Evolutionary conservation across 108 stramenopile species (phyloP), one percentile per base, ranked within the genome.

Genomic region (Parietichytrium sp.): DNA sequence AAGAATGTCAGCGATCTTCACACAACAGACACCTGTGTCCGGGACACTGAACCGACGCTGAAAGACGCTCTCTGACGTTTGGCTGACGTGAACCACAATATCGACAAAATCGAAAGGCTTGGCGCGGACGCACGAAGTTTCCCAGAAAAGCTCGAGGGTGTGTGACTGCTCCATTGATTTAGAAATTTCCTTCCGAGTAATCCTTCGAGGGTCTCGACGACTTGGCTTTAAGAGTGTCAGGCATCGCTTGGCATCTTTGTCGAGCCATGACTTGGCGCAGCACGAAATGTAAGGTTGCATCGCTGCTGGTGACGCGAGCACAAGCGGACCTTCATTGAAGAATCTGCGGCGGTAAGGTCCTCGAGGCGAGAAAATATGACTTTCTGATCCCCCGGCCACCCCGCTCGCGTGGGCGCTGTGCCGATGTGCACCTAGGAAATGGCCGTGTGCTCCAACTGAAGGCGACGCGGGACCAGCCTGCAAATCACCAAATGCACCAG

Each of bases 141-240:
- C 61, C 61, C 61, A 72, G 38, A 33, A 72, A 6, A 72, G n/a
- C 42, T 72, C 61, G 38, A 72, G 36, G 13, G 61, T 18, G 13
- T 13, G 45, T 0, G 61, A 15, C 38, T 42, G 61, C 0, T 72
- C 1, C 7, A 72, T n/a, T 23, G 10, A 15, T n/a, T 45, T 16
- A 72, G 61, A 42, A 23, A 16, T 45, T 38, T 36, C 42, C 45
- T 72, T 33, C n/a, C n/a, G n/a, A n/a, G n/a, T n/a, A 10, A 72
- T n/a, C 45, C 61, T 33, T 12, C 8, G 33, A 10, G 61, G 20
- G 20, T 72, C 61, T 10, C 42, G 61, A 8, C 61, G 61, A 7
- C 36, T 6, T 7, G 61, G 61, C 20, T 72, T 72, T 10, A 72
- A n/a, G 2, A 72, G 61, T 47, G 61, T 72, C 1, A 72, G 61